These are phyloP conservation scores for Nymphaea thermarum DNA, from an alignment of 164 flowering plant species.

Conservation along the genomic window DNA sequence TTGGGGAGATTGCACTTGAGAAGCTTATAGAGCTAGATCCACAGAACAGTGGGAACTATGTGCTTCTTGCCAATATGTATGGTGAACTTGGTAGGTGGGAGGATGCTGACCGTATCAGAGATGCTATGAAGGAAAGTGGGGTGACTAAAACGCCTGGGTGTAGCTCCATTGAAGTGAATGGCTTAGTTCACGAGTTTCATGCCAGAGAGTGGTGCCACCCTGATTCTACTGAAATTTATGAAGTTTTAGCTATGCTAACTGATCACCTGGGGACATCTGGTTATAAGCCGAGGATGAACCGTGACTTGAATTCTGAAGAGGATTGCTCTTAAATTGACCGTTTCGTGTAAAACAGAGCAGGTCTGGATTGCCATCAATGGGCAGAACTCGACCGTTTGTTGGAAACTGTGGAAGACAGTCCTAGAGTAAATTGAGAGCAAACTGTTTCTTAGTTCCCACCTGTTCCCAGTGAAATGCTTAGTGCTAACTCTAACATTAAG, in stretches of 20 bases:
- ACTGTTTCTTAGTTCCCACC: background rate
- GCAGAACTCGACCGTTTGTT: background rate
- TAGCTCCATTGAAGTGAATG: conserved; percentile 6
- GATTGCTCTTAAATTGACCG: background rate
- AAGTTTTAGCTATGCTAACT: background rate
- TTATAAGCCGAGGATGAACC: background rate
- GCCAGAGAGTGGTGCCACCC: conserved; percentile 4
- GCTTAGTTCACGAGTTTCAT: conserved; percentile 6
- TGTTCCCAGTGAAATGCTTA: too few species aligned
- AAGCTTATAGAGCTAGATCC: conserved; percentile 3
- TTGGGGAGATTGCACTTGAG: conserved; percentile 5
- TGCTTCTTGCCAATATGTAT: conserved; percentile 5
- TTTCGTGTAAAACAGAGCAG: background rate
- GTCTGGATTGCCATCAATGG: background rate
- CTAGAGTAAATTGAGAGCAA: background rate
- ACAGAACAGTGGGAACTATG: conserved; percentile 7
- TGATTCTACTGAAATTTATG: background rate
- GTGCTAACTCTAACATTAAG: too few species aligned
- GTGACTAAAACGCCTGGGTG: conserved; percentile 4
- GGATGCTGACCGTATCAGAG: conserved; percentile 3
- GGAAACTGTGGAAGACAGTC: background rate
- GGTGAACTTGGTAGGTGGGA: conserved; percentile 2
- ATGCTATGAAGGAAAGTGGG: background rate
- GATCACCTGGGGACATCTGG: background rate
- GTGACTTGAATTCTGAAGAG: background rate